A percentile compares a stretch with the other conserved stretches of the same genome.
These are phyloP conservation scores for Cercophora sp. DNA, from an alignment of 495 filamentous ascomycete genomes.

Conservation along the genomic window DNA sequence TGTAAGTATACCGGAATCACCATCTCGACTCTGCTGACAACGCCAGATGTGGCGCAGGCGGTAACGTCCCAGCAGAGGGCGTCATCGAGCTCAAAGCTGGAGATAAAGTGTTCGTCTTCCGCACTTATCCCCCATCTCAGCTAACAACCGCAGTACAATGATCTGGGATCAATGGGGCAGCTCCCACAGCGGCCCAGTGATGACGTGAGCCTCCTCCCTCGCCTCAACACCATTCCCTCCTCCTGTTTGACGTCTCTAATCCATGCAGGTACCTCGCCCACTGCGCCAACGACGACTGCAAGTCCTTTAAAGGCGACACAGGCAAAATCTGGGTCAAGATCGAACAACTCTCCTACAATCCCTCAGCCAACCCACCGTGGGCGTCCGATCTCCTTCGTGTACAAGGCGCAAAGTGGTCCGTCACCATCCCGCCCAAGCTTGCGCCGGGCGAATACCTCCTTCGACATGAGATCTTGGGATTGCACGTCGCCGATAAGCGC, in stretches of 20 bases:
- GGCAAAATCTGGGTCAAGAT: conserved; percentile 38
- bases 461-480: conserved; percentile 57
- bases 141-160: conserved; percentile 3
- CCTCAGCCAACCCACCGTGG: conserved; percentile 21
- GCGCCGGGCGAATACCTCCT: conserved; percentile 59
- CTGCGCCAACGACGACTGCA: conserved; percentile 32
- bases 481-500: conserved; percentile 52
- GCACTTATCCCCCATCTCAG: neutral
- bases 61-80: conserved; percentile 13
- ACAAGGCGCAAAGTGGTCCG: conserved; percentile 58
- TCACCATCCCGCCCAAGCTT: conserved; percentile 57
- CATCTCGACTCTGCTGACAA: neutral
- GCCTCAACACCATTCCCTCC: too few species aligned
- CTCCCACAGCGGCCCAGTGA: conserved; percentile 14
- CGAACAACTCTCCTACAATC: conserved; percentile 31
- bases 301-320: conserved; percentile 23
- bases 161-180: conserved; percentile 21
- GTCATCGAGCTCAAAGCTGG: conserved; percentile 19
- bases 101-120: conserved; percentile 16
- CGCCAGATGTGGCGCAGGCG: conserved; percentile 15
- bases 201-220: too few species aligned
- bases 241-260: too few species aligned
- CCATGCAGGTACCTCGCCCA: conserved; percentile 30
- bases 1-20: neutral
- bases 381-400: conserved; percentile 35